Percentiles rank a stretch among this genome's conserved stretches.
These are phyloP conservation scores for Sarocladium brachiariae DNA, from an alignment of 2,329 filamentous ascomycete genomes.

Conservation along the genomic window DNA sequence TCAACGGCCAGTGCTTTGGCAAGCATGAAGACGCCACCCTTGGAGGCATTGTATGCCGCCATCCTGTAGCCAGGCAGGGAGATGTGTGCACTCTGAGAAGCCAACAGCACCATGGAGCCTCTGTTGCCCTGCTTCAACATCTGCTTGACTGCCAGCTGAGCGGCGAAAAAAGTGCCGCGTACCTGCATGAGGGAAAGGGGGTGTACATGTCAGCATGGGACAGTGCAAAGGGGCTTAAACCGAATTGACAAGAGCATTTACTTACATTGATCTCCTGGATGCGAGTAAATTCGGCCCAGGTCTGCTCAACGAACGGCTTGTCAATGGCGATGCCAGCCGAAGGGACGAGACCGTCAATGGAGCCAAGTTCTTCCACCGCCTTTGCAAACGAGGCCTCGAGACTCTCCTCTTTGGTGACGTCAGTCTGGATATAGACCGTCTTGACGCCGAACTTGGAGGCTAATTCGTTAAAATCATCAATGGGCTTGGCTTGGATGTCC, in stretches of 20 bases:
- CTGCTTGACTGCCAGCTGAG: slow-evolving; percentile 31
- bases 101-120: slow-evolving; percentile 33
- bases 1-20: slow-evolving; percentile 31
- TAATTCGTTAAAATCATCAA: slow-evolving; percentile 15
- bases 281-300: slow-evolving; percentile 32
- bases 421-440: slow-evolving; percentile 23
- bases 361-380: slow-evolving; percentile 18
- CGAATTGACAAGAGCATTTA: background rate
- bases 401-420: slow-evolving; percentile 24
- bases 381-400: slow-evolving; percentile 19
- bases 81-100: slow-evolving; percentile 30
- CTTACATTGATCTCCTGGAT: slow-evolving; percentile 36
- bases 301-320: slow-evolving; percentile 37
- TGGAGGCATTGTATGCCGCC: slow-evolving; percentile 37
- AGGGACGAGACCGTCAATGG: slow-evolving; percentile 25
- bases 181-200: too few species aligned
- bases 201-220: slow-evolving; percentile 6
- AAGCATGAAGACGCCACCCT: slow-evolving; percentile 33
- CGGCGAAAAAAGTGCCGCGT: slow-evolving; percentile 33
- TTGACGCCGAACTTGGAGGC: slow-evolving; percentile 16
- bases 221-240: background rate
- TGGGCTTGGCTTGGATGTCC: slow-evolving; percentile 25
- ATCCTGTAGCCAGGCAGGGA: slow-evolving; percentile 28
- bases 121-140: slow-evolving; percentile 31
- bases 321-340: slow-evolving; percentile 34